Base-by-base conservation (phyloP, 1,284 basidiomycete genomes). In the Cutaneotrichosporon cyanovorans region DNA sequence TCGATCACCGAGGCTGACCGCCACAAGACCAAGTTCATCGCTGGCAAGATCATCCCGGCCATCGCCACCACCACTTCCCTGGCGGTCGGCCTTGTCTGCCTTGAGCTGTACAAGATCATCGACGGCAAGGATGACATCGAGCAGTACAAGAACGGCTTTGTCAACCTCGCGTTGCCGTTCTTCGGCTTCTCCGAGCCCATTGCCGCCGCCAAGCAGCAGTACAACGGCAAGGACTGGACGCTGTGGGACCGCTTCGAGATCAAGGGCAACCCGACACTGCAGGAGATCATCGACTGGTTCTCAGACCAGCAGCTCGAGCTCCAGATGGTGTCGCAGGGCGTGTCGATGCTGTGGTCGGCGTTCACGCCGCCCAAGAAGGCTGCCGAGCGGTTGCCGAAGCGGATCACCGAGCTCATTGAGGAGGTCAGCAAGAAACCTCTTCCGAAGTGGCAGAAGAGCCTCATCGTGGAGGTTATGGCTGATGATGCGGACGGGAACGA, bases 111-210 rank as follows among this genome's bases (percentile, higher is more conserved):
- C 80, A 97, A 97, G 89, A 78, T 98, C 68, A 91, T 99, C 59
- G 95, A 96, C 69, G 84, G 84, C 54, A 97, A 97, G 79, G 81
- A 77, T 63, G 85, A 87, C 63, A 76, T 97, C 11, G 95, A 98
- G 60, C 80, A 86, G 46, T 99, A 90, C 80, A 97, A 96, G 79
- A 99, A 99, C 63, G 90, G 90, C 35, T 99, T 99, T 71, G 82
- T 98, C 62, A 99, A 99, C 73, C 79, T 99, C 40, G 95, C 95
- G 5, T 74, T 99, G 48, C 95, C 95, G 3, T 98, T 98, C 83
- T 96, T 98, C 66, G 95, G 91, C 20, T 99, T 98, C 78, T 96
- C 91, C 2, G 95, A 99, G 65, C 95, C 95, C 18, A 90, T 99
- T 56, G 84, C 83, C 3, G 90, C 93, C n/a, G 65, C 79, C 55